Base-by-base conservation (phyloP, 306 rosid species). In the Luffa acutangula region DNA sequence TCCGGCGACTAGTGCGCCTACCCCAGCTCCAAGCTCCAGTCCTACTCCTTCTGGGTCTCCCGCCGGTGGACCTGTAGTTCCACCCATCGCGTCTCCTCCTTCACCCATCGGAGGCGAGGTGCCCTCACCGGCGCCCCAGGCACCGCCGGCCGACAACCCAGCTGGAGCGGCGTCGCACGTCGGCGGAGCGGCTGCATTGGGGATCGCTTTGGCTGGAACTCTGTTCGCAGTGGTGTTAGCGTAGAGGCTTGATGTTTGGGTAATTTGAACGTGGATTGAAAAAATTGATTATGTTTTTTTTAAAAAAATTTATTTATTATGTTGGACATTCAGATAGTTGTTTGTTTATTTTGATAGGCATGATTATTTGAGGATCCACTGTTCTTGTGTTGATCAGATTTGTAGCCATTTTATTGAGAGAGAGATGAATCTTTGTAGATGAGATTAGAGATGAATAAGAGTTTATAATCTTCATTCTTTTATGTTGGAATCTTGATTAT, bases 81-180 rank as follows among this genome's bases (percentile, higher is more conserved):
- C 80, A 8, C 49, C 71, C 12, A 12, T 39, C 15, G 53, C 41
- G 37, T 58, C 46, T n/a, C 69, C 71, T 14, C 70, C 80, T 45
- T 37, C 72, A 25, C 43, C 80, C 54, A 14, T 42, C 20, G 57
- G 58, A 45, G 11, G 0, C n/a, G 54, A 11, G 33, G 75, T 8
- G 54, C 76, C 54, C 45, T 43, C 78, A 75, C 48, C 64, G 15
- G 48, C 46, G 4, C 78, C 78, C 6, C 46, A 37, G 31, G 36
- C n/a, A 8, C 75, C 42, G 20, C 9, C 48, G 20, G 45, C 81
- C 13, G 52, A 48, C 14, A 54, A 34, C 9, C 81, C 81, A 31
- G 36, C 81, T 13, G 71, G 76, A 11, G 75, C 76, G 2, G 81
- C 76, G 20, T 33, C 81, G 62, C 43, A 49, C 7, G 60, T 78